These are phyloP conservation scores for Graphilbum ipis-grandicollis DNA, from an alignment of 2,329 filamentous ascomycete genomes.

Conservation along the genomic window DNA sequence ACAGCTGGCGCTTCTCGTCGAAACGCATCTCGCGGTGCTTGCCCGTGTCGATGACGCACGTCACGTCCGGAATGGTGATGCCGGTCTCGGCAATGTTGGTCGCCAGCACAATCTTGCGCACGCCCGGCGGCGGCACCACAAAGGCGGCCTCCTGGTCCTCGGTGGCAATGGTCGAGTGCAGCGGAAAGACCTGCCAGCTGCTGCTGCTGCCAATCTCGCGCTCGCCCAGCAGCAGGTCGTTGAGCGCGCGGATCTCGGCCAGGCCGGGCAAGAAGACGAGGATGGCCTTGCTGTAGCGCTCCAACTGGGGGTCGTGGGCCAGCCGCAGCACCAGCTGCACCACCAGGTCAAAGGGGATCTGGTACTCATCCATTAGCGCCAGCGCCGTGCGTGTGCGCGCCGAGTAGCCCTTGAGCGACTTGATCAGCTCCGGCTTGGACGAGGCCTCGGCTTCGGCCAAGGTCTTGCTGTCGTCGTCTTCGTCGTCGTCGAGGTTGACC, in stretches of 20 bases:
- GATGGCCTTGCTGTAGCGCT: slow-evolving; percentile 69
- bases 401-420: slow-evolving; percentile 57
- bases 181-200: slow-evolving; percentile 71
- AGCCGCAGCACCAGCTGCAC: slow-evolving; percentile 63
- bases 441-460: slow-evolving; percentile 25
- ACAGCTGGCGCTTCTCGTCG: slow-evolving; percentile 82
- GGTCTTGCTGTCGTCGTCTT: slow-evolving; percentile 30
- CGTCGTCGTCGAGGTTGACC: slow-evolving; percentile 47
- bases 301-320: slow-evolving; percentile 47
- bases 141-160: slow-evolving; percentile 95
- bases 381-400: slow-evolving; percentile 58
- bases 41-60: slow-evolving; percentile 88
- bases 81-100: slow-evolving; percentile 98
- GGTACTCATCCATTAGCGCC: slow-evolving; percentile 70
- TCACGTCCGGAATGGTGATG: slow-evolving; percentile 96
- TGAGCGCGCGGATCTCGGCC: slow-evolving; percentile 75
- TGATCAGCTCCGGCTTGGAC: slow-evolving; percentile 37
- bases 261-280: slow-evolving; percentile 92
- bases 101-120: slow-evolving; percentile 84
- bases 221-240: slow-evolving; percentile 68
- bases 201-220: slow-evolving; percentile 45
- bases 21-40: slow-evolving; percentile 98
- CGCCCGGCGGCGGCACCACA: slow-evolving; percentile 60
- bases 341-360: slow-evolving; percentile 78
- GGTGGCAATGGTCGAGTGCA: slow-evolving; percentile 89